Percentiles rank a stretch among this genome's conserved stretches.
Evolutionary conservation across 2,329 filamentous ascomycete species (phyloP).

Genomic region (Penicillium expansum): DNA sequence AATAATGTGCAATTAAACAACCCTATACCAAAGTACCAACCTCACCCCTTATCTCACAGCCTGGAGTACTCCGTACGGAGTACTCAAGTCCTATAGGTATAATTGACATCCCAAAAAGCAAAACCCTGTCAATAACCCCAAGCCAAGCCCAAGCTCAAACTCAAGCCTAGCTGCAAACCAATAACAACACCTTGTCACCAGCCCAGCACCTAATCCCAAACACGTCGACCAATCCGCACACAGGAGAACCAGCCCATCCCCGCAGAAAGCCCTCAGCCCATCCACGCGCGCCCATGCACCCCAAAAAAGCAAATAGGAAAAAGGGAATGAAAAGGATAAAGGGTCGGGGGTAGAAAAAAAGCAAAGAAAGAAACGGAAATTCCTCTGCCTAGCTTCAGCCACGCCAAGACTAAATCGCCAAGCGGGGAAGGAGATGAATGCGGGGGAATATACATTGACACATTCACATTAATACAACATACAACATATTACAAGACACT

Average conservation of each 20-base stretch:
- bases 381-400: neutral
- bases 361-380: neutral
- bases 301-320: neutral
- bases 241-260: neutral
- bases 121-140: neutral
- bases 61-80: neutral
- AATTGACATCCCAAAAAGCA: neutral
- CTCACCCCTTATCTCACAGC: neutral
- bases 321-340: too few species aligned
- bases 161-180: neutral
- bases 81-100: neutral
- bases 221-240: neutral
- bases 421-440: slow-evolving; percentile 1
- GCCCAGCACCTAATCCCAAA: neutral
- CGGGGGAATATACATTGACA: neutral
- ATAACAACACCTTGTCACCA: neutral
- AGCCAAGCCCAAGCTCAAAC: slow-evolving; percentile 1
- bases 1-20: neutral
- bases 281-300: neutral
- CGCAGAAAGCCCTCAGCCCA: neutral
- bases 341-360: too few species aligned
- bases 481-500: too few species aligned
- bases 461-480: too few species aligned
- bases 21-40: neutral
- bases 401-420: neutral